These are phyloP conservation scores for Cladosporium sp. DNA, from an alignment of 2,329 filamentous ascomycete genomes.

Conservation along the genomic window DNA sequence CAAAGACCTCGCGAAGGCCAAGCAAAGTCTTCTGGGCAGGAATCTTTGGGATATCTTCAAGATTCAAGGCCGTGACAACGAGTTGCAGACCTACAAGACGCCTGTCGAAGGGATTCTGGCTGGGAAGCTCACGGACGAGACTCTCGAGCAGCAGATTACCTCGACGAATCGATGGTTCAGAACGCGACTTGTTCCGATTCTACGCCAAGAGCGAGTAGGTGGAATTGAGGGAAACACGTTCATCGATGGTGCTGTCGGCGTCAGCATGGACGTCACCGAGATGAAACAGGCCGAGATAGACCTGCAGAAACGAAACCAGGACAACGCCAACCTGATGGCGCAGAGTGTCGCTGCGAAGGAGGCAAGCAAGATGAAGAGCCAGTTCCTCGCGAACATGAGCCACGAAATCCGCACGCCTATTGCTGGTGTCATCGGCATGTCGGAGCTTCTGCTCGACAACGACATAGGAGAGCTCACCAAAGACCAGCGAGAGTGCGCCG, in stretches of 20 bases:
- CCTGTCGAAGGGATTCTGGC: slow-evolving; percentile 65
- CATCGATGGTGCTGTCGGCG: slow-evolving; percentile 72
- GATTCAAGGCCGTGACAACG: slow-evolving; percentile 31
- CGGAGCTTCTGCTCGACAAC: slow-evolving; percentile 70
- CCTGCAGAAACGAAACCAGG: slow-evolving; percentile 65
- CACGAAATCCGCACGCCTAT: slow-evolving; percentile 58
- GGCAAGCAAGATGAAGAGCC: slow-evolving; percentile 75
- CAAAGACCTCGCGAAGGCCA: slow-evolving; percentile 14
- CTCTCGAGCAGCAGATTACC: slow-evolving; percentile 62
- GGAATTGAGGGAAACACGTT: slow-evolving; percentile 54
- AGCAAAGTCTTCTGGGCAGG: slow-evolving; percentile 52
- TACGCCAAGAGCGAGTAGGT: slow-evolving; percentile 55
- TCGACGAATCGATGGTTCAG: slow-evolving; percentile 66
- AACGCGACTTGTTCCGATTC: slow-evolving; percentile 68
- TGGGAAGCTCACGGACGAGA: slow-evolving; percentile 60
- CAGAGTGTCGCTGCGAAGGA: slow-evolving; percentile 79
- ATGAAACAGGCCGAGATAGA: slow-evolving; percentile 65
- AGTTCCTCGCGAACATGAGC: slow-evolving; percentile 68
- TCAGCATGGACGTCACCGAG: slow-evolving; percentile 79
- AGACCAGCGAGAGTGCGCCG: slow-evolving; percentile 73
- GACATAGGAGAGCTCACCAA: slow-evolving; percentile 53
- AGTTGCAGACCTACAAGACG: slow-evolving; percentile 48
- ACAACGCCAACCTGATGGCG: slow-evolving; percentile 69
- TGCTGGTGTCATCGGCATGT: slow-evolving; percentile 78
- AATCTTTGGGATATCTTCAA: slow-evolving; percentile 65